Evolutionary conservation across 2,329 filamentous ascomycete species (phyloP).

Genomic region (Colletotrichum sp.): DNA sequence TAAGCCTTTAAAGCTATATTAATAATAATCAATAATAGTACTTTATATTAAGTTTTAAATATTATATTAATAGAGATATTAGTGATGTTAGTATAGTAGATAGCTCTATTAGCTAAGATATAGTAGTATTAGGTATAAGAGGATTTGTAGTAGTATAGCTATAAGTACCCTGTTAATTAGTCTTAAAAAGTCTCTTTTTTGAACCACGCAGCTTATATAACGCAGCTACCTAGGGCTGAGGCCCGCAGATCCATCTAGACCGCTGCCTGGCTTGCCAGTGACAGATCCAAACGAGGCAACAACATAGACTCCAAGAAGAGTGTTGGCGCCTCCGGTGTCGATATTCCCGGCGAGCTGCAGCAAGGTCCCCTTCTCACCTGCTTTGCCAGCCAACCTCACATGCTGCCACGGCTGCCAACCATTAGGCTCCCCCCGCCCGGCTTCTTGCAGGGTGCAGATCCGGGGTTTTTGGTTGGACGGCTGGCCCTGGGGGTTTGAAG

Average conservation of each 20-base stretch:
- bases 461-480: slow-evolving; percentile 4
- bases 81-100: too few relatives aligned
- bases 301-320: neutral
- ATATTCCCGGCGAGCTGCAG: slow-evolving; percentile 5
- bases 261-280: neutral
- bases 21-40: too few relatives aligned
- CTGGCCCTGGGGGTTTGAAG: neutral
- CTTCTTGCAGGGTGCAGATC: slow-evolving; percentile 16
- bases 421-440: neutral
- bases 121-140: too few relatives aligned
- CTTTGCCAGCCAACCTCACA: neutral
- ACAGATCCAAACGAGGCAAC: neutral
- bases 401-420: neutral
- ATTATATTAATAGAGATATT: too few relatives aligned
- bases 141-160: too few relatives aligned
- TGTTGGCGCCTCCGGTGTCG: neutral
- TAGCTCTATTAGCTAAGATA: too few relatives aligned
- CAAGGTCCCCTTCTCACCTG: neutral
- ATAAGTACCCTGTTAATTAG: too few relatives aligned
- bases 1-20: too few relatives aligned
- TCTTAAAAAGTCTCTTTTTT: too few relatives aligned
- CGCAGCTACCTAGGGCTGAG: too few relatives aligned
- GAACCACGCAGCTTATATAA: too few relatives aligned
- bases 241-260: neutral
- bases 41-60: too few relatives aligned